phyloP scores from a whole-genome alignment of 202 grass and related monocot genomes.

The Brachypodium distachyon region DNA sequence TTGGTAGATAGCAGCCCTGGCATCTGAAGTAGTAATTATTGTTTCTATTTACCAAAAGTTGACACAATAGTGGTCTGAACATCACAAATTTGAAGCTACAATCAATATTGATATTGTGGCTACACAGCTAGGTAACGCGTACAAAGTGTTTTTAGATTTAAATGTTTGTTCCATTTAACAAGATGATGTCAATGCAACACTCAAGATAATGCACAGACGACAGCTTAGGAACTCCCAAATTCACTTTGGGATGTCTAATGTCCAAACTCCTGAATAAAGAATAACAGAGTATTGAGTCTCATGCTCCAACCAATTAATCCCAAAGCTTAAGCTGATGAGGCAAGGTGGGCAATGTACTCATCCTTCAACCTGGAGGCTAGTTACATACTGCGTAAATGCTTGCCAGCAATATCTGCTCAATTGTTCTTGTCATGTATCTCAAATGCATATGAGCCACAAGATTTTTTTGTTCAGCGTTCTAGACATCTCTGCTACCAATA shows the following conservation, averaged over 20 bases:
- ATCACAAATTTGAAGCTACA: background rate
- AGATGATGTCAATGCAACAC: background rate
- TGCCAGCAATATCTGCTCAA: background rate
- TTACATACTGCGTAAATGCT: background rate
- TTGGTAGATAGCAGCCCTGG: background rate
- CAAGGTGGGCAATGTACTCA: background rate
- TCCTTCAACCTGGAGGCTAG: background rate
- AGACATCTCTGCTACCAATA: background rate
- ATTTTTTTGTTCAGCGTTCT: background rate
- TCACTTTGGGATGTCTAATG: background rate
- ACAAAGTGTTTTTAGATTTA: background rate
- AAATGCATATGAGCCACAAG: background rate
- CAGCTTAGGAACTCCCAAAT: background rate
- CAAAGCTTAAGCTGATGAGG: background rate
- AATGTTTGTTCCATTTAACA: background rate
- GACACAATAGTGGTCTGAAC: background rate
- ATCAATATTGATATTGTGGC: background rate
- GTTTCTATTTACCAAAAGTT: background rate
- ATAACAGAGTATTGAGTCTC: background rate
- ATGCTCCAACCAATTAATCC: background rate
- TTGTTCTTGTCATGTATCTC: background rate
- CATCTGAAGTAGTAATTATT: slow-evolving; percentile 9
- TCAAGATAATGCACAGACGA: background rate
- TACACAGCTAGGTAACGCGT: background rate
- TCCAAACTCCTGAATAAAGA: background rate